A percentile compares a stretch with the other conserved stretches of the same genome.
phyloP scores from a whole-genome alignment of 164 flowering plant species.

The Annona squamosa region DNA sequence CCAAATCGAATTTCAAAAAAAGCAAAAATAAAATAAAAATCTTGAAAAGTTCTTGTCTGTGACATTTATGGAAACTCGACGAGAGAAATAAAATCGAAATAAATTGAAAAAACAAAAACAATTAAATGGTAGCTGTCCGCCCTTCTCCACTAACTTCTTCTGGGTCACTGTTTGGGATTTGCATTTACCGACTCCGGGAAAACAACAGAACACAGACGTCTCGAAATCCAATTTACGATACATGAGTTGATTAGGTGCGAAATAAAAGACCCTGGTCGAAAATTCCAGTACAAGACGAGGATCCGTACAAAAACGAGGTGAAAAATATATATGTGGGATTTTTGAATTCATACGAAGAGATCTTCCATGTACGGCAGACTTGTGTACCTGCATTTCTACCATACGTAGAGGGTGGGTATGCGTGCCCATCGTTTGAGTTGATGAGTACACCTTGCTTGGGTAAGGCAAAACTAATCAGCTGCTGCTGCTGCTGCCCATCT shows the following conservation, averaged over 20 bases:
- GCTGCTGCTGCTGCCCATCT: conserved; percentile 35
- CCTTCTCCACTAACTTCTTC: neutral
- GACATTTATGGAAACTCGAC: conserved; percentile 18
- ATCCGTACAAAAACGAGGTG: neutral
- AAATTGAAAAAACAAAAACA: conserved; percentile 3
- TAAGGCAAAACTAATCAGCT: conserved; percentile 65
- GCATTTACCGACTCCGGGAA: neutral
- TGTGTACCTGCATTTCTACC: conserved; percentile 50
- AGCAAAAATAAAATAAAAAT: neutral
- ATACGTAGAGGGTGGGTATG: conserved; percentile 25
- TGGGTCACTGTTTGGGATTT: neutral
- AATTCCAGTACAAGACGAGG: conserved; percentile 3
- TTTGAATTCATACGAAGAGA: neutral
- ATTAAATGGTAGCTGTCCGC: conserved; percentile 9
- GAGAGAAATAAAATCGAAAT: conserved; percentile 5
- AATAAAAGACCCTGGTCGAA: conserved; percentile 32
- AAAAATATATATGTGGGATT: neutral
- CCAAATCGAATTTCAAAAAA: neutral
- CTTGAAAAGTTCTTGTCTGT: conserved; percentile 10
- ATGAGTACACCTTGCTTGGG: conserved; percentile 37
- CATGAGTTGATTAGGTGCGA: conserved; percentile 8
- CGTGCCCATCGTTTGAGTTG: conserved; percentile 16
- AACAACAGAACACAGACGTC: neutral
- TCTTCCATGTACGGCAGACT: neutral
- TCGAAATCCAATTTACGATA: neutral